Conservation (phyloP, 805 yeast genomes). For the Metschnikowia gruessii region DNA sequence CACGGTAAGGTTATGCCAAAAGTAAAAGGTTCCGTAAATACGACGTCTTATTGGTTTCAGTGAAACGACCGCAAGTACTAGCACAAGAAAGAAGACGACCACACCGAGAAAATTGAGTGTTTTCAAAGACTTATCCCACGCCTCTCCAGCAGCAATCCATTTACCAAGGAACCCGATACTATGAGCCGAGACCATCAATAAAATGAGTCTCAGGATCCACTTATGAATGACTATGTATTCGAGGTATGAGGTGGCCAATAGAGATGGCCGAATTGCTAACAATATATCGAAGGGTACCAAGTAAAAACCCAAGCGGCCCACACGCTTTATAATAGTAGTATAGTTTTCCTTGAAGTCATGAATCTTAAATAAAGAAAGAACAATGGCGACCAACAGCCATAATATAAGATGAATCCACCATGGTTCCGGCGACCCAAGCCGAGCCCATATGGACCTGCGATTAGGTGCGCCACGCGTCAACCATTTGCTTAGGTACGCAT, state of each 20-base stretch:
- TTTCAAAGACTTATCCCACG: slow-evolving; percentile 31
- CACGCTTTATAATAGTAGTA: slow-evolving; percentile 45
- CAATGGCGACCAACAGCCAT: slow-evolving; percentile 33
- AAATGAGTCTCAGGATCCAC: slow-evolving; percentile 63
- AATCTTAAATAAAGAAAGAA: slow-evolving; percentile 34
- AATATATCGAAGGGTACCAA: slow-evolving; percentile 57
- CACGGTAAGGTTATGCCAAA: slow-evolving; percentile 52
- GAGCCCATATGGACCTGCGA: slow-evolving; percentile 18
- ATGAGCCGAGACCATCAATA: slow-evolving; percentile 47
- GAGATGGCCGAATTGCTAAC: slow-evolving; percentile 56
- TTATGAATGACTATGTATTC: slow-evolving; percentile 59
- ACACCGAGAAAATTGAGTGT: slow-evolving; percentile 52
- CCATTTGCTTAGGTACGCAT: slow-evolving; percentile 36
- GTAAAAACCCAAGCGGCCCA: slow-evolving; percentile 60
- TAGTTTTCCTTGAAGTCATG: slow-evolving; percentile 29
- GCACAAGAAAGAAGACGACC: slow-evolving; percentile 34
- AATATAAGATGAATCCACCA: slow-evolving; percentile 30
- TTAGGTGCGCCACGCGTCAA: slow-evolving; percentile 34
- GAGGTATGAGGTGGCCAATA: slow-evolving; percentile 47
- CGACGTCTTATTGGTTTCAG: slow-evolving; percentile 47
- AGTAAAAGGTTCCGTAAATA: slow-evolving; percentile 52
- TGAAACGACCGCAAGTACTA: slow-evolving; percentile 44
- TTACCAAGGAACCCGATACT: slow-evolving; percentile 48
- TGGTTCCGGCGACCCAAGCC: slow-evolving; percentile 30
- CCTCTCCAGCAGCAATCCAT: slow-evolving; percentile 44